Evolutionary conservation across 1,284 basidiomycete genomes (phyloP).

Genomic region (Vanrija sp.): DNA sequence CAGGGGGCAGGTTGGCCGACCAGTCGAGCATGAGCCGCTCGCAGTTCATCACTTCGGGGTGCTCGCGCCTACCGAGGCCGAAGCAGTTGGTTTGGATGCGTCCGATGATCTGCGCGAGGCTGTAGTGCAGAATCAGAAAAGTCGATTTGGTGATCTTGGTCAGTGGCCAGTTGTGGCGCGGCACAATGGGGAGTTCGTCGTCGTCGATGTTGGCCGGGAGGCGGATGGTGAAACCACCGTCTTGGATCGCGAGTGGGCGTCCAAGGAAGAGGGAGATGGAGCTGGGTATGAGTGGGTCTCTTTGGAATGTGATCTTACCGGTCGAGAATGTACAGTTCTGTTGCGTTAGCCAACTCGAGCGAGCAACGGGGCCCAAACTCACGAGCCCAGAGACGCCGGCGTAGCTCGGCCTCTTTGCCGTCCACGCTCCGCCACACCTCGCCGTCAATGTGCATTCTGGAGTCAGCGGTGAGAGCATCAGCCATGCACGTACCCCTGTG

Average conservation of each 20-base stretch:
- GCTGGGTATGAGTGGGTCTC: slow-evolving; percentile 7
- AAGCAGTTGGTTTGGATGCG: slow-evolving; percentile 26
- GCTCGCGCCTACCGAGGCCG: slow-evolving; percentile 23
- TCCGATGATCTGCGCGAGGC: slow-evolving; percentile 30
- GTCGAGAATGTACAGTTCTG: slow-evolving; percentile 32
- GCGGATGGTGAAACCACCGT: slow-evolving; percentile 23
- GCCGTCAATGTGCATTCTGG: slow-evolving; percentile 35
- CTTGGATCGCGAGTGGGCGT: slow-evolving; percentile 32
- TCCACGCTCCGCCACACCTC: slow-evolving; percentile 18
- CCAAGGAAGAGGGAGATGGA: slow-evolving; percentile 36
- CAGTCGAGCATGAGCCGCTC: slow-evolving; percentile 27
- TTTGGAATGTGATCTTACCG: slow-evolving; percentile 10
- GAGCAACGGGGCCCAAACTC: slow-evolving; percentile 3
- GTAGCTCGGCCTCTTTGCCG: slow-evolving; percentile 27
- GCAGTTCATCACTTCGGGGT: slow-evolving; percentile 25
- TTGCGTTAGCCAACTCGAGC: slow-evolving; percentile 1
- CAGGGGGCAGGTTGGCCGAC: slow-evolving; percentile 23
- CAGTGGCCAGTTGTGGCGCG: slow-evolving; percentile 17
- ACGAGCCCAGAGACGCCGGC: slow-evolving; percentile 37
- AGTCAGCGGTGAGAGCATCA: not conserved
- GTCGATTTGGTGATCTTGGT: slow-evolving; percentile 27
- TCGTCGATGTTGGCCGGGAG: slow-evolving; percentile 29
- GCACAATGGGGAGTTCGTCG: slow-evolving; percentile 17
- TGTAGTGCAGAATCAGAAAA: slow-evolving; percentile 32
- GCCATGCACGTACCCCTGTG: slow-evolving; percentile 25